phyloP scores from a whole-genome alignment of 2,329 filamentous ascomycete genomes.

The Nothophoma quercina region DNA sequence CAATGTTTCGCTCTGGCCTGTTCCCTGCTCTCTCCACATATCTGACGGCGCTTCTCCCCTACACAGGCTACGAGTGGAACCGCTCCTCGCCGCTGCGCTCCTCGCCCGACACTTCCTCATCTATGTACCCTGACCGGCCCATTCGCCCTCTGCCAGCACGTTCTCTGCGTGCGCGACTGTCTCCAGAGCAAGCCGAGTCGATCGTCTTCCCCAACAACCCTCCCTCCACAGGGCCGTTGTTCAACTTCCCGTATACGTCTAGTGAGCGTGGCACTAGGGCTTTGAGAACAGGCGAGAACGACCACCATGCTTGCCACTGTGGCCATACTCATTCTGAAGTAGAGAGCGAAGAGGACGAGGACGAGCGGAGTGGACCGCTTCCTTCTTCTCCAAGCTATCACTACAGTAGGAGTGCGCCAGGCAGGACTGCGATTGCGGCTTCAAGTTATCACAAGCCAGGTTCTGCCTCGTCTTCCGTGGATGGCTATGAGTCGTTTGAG shows the following conservation, averaged over 20 bases:
- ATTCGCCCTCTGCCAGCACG: conserved; percentile 93
- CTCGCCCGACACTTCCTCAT: conserved; percentile 75
- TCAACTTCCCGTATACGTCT: conserved; percentile 69
- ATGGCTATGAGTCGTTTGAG: conserved; percentile 96
- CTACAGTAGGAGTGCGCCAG: conserved; percentile 43
- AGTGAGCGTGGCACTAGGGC: conserved; percentile 38
- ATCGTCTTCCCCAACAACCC: conserved; percentile 83
- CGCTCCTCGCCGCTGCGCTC: conserved; percentile 51
- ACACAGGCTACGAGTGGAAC: conserved; percentile 52
- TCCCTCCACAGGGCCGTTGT: conserved; percentile 75
- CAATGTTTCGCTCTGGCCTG: conserved; percentile 28
- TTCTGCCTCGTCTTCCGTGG: conserved; percentile 72
- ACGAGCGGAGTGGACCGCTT: conserved; percentile 52
- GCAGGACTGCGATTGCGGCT: conserved; percentile 36
- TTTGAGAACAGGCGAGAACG: conserved; percentile 59
- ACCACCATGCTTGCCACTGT: conserved; percentile 57
- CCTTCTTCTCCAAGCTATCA: conserved; percentile 51
- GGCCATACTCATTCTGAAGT: conserved; percentile 57
- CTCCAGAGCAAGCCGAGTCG: conserved; percentile 80
- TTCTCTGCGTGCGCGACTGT: conserved; percentile 84
- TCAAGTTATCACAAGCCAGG: conserved; percentile 53
- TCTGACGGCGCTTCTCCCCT: conserved; percentile 45
- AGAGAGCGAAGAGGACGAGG: conserved; percentile 67
- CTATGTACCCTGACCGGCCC: conserved; percentile 85
- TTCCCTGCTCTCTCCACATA: conserved; percentile 37